Percentiles rank a stretch among this genome's conserved stretches.
Conservation (phyloP, 176 grass and related monocot species). For the Alopecurus myosuroides region DNA sequence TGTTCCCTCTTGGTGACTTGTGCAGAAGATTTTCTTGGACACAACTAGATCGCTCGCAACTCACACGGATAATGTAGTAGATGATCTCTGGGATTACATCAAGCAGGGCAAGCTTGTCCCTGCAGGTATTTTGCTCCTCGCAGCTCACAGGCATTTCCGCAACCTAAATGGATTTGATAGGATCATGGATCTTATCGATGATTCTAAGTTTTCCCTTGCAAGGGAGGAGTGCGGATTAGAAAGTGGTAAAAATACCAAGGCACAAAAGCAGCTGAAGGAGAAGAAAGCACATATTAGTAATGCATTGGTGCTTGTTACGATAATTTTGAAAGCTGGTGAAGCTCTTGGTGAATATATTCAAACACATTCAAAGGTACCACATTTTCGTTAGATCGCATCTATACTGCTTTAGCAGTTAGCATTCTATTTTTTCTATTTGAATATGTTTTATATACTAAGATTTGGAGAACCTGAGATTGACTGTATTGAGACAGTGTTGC, state of each 20-base stretch:
- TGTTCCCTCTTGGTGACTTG: not conserved
- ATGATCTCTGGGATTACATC: not conserved
- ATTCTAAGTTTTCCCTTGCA: not conserved
- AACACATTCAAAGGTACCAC: not conserved
- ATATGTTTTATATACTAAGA: not conserved
- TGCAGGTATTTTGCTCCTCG: not conserved
- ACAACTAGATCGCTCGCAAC: not conserved
- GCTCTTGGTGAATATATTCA: not conserved
- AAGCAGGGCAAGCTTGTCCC: constrained; percentile 1
- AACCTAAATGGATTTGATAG: not conserved
- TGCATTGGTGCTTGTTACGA: not conserved
- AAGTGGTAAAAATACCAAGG: not conserved
- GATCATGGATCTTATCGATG: not conserved
- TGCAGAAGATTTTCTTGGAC: constrained; percentile 5
- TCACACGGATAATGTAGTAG: not conserved
- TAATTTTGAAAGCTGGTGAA: not conserved
- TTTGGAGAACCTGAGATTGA: not conserved
- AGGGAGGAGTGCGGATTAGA: not conserved
- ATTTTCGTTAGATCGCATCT: not conserved
- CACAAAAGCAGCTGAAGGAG: not conserved
- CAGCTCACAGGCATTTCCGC: not conserved
- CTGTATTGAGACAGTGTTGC: not conserved
- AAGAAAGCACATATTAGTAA: not conserved
- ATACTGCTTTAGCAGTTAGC: not conserved
- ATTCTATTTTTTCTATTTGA: not conserved